These are phyloP conservation scores for Colletotrichum liriopes DNA, from an alignment of 2,329 filamentous ascomycete genomes.

Conservation along the genomic window DNA sequence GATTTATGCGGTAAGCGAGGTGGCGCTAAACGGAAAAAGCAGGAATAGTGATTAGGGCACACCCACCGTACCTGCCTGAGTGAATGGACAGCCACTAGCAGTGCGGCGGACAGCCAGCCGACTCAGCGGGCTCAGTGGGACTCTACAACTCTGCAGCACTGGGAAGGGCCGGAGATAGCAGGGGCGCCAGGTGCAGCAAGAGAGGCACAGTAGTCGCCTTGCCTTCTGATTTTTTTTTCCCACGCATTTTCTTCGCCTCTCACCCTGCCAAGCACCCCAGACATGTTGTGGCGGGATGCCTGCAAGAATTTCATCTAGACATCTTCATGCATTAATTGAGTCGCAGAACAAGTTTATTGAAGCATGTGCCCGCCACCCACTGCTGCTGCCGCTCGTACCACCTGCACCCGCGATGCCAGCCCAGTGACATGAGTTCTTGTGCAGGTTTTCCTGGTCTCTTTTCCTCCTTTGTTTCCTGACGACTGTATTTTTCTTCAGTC, in stretches of 20 bases:
- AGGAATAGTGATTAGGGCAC: slow-evolving; percentile 41
- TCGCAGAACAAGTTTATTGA: slow-evolving; percentile 29
- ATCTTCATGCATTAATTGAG: slow-evolving; percentile 42
- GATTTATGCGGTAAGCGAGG: slow-evolving; percentile 44
- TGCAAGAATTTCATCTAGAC: slow-evolving; percentile 36
- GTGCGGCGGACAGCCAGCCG: slow-evolving; percentile 8
- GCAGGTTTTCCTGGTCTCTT: slow-evolving; percentile 13
- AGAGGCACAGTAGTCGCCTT: background rate
- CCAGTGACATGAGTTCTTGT: slow-evolving; percentile 35
- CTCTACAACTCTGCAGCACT: slow-evolving; percentile 5
- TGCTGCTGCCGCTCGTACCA: slow-evolving; percentile 33
- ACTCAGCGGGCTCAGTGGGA: slow-evolving; percentile 9
- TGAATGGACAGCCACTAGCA: slow-evolving; percentile 17
- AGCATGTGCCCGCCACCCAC: slow-evolving; percentile 31
- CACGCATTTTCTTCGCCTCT: background rate
- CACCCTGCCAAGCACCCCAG: slow-evolving; percentile 3
- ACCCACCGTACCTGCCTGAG: slow-evolving; percentile 31
- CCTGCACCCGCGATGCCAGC: slow-evolving; percentile 23
- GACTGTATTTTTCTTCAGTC: slow-evolving; percentile 12
- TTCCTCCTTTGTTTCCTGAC: slow-evolving; percentile 20
- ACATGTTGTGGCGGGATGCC: slow-evolving; percentile 29
- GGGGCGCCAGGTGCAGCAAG: background rate
- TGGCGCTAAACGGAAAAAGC: slow-evolving; percentile 36
- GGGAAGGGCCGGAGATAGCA: slow-evolving; percentile 29
- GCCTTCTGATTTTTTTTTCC: slow-evolving; percentile 23